A percentile compares a stretch with the other conserved stretches of the same genome.
phyloP scores from a whole-genome alignment of 2,329 filamentous ascomycete species.

The Epichloe baconii region DNA sequence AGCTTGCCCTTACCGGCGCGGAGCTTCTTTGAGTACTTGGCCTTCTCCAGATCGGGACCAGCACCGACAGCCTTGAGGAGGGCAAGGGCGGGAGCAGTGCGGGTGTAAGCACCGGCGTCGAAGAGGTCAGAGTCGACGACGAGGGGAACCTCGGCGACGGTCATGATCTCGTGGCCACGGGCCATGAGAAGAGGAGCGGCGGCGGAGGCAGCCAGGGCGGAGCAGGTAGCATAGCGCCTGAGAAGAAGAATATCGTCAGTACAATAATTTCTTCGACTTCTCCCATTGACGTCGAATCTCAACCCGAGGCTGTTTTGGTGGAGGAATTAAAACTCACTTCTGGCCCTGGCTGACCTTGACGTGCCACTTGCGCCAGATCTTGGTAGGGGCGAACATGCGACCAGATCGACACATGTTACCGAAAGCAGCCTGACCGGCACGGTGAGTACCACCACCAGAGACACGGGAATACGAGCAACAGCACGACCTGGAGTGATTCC shows the following conservation, averaged over 20 bases:
- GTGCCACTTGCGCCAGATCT: conserved; percentile 99
- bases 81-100: conserved; percentile 76
- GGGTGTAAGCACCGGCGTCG: conserved; percentile 63
- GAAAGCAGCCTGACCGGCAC: conserved; percentile 98
- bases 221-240: conserved; percentile 94
- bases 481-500: conserved; percentile 63
- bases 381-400: conserved; percentile 99
- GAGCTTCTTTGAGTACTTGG: conserved; percentile 90
- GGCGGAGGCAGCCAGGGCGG: conserved; percentile 91
- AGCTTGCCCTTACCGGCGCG: conserved; percentile 99
- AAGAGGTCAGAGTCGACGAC: conserved; percentile 89
- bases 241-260: neutral
- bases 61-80: conserved; percentile 90
- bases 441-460: conserved; percentile 99
- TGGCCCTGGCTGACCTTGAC: conserved; percentile 99
- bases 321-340: conserved; percentile 48
- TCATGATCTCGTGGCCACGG: conserved; percentile 89
- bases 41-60: conserved; percentile 83
- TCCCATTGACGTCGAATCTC: neutral
- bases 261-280: conserved; percentile 4
- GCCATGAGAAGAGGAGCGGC: conserved; percentile 89
- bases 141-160: conserved; percentile 94
- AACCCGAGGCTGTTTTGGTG: neutral
- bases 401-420: conserved; percentile 99
- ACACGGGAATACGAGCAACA: conserved; percentile 99